Conservation (phyloP, 129 eudicot genomes). For the Deinandra increscens region DNA sequence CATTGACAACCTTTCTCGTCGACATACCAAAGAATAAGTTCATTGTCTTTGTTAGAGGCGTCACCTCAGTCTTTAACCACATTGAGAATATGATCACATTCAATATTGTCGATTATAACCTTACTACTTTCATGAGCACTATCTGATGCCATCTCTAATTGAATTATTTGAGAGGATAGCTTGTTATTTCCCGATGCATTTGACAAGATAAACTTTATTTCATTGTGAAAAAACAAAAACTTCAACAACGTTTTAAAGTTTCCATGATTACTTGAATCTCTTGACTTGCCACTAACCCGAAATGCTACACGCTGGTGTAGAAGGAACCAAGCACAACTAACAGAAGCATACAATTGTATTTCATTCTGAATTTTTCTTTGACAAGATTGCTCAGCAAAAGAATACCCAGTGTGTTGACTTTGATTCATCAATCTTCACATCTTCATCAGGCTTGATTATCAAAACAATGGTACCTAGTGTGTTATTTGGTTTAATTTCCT, state of each 20-base stretch:
- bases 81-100: neutral
- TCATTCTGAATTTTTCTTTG: constrained; percentile 1
- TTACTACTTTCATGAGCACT: constrained; percentile 8
- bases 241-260: neutral
- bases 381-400: neutral
- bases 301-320: constrained; percentile 3
- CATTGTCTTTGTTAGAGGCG: neutral
- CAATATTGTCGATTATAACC: neutral
- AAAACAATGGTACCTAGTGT: neutral
- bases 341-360: neutral
- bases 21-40: neutral
- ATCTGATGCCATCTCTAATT: neutral
- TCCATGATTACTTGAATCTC: neutral
- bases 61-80: neutral
- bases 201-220: neutral
- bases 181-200: neutral
- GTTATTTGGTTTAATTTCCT: neutral
- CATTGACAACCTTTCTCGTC: neutral
- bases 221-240: constrained; percentile 11
- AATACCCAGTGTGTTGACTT: neutral
- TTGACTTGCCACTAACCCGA: neutral
- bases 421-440: constrained; percentile 6
- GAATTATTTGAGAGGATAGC: neutral
- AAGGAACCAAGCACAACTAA: neutral
- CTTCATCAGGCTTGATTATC: neutral